These are phyloP conservation scores for Penicillium sp. DNA, from an alignment of 2,329 filamentous ascomycete species.

Conservation along the genomic window DNA sequence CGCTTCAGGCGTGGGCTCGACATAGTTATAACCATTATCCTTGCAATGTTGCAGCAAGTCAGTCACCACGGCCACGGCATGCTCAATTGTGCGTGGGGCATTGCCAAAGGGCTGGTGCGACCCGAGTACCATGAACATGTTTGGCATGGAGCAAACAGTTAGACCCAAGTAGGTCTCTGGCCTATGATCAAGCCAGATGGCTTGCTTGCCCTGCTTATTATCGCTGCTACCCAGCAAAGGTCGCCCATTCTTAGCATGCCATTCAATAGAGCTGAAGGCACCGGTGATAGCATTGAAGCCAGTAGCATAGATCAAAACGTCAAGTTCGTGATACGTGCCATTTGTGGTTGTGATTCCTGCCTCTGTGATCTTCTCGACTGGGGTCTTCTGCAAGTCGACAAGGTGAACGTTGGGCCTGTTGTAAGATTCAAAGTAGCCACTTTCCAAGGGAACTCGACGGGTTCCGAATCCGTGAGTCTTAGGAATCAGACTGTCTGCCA, in stretches of 20 bases:
- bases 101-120: slow-evolving; percentile 50
- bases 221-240: slow-evolving; percentile 24
- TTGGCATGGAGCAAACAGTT: slow-evolving; percentile 46
- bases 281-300: slow-evolving; percentile 48
- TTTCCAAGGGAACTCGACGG: slow-evolving; percentile 18
- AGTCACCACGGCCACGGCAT: slow-evolving; percentile 42
- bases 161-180: slow-evolving; percentile 47
- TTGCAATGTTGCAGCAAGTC: slow-evolving; percentile 27
- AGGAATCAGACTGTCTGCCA: slow-evolving; percentile 19
- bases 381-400: slow-evolving; percentile 27
- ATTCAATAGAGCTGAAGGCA: slow-evolving; percentile 41
- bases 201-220: slow-evolving; percentile 23
- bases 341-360: slow-evolving; percentile 42
- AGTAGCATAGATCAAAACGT: slow-evolving; percentile 47
- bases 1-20: slow-evolving; percentile 44
- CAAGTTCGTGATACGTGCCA: slow-evolving; percentile 40
- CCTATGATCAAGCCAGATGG: slow-evolving; percentile 21
- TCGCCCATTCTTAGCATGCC: slow-evolving; percentile 37
- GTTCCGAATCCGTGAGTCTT: slow-evolving; percentile 21
- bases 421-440: slow-evolving; percentile 36
- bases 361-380: slow-evolving; percentile 13
- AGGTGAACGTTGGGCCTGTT: slow-evolving; percentile 36
- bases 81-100: slow-evolving; percentile 32
- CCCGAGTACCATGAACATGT: slow-evolving; percentile 57
- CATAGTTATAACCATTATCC: slow-evolving; percentile 22